Evolutionary conservation across 176 grass and related monocot genomes (phyloP).

Genomic region (Carex cristatella): DNA sequence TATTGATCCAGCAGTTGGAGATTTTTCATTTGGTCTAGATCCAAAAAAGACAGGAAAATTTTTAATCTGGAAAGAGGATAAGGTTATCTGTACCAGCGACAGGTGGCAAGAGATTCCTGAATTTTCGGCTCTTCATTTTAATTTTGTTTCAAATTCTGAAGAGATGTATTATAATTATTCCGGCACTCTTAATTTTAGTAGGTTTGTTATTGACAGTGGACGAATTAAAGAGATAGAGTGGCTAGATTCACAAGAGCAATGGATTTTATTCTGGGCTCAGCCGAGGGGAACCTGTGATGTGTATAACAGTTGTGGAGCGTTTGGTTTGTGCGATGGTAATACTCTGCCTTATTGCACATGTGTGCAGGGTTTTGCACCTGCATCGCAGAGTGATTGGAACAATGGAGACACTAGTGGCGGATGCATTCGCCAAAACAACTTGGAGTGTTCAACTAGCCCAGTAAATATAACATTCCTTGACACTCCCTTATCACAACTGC

Average conservation of each 20-base stretch:
- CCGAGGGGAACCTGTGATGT: conserved; percentile 6
- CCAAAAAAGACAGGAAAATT: conserved; percentile 1
- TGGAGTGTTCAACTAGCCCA: not conserved
- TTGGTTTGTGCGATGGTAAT: not conserved
- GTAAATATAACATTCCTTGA: conserved; percentile 7
- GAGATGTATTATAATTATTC: conserved; percentile 12
- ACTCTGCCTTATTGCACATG: not conserved
- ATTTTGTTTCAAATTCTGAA: not conserved
- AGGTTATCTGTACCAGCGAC: not conserved
- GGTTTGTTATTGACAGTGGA: not conserved
- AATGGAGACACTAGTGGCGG: conserved; percentile 6
- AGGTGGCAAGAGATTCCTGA: not conserved
- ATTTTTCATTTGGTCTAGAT: conserved; percentile 30
- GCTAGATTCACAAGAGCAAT: not conserved
- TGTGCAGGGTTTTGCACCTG: not conserved
- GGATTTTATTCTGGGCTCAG: not conserved
- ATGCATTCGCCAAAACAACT: conserved; percentile 14
- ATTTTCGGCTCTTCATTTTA: too few relatives aligned
- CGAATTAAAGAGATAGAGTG: not conserved
- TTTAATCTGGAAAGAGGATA: conserved; percentile 15
- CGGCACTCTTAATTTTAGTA: not conserved
- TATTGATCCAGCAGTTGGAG: conserved; percentile 19
- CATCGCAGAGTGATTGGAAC: conserved; percentile 2
- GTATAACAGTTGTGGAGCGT: conserved; percentile 20
- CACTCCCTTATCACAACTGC: not conserved